These are phyloP conservation scores for Phyllostachys edulis DNA, from an alignment of 176 grass and related monocot genomes.

Conservation along the genomic window DNA sequence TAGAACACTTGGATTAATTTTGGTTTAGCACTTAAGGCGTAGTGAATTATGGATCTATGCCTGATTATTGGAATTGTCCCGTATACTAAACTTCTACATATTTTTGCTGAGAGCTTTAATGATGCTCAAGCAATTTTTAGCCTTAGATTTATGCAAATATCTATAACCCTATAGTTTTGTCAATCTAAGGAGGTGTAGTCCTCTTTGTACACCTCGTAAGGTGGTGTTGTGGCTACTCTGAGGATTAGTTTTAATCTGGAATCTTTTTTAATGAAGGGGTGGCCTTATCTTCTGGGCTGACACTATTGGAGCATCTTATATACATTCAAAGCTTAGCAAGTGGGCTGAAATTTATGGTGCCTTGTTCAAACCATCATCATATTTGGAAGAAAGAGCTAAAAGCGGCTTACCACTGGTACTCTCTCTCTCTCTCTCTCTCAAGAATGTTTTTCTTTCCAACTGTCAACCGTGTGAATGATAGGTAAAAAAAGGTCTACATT, in stretches of 20 bases:
- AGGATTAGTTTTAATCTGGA: conserved; percentile 7
- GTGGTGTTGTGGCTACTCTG: neutral
- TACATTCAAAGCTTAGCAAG: conserved; percentile 72
- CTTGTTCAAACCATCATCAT: conserved; percentile 75
- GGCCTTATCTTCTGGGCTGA: conserved; percentile 93
- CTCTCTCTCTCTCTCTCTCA: neutral
- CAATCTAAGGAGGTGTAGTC: neutral
- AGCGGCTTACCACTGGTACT: conserved; percentile 62
- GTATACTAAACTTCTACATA: neutral
- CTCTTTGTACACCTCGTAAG: neutral
- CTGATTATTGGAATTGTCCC: neutral
- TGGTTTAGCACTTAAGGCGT: neutral
- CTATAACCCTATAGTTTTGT: neutral
- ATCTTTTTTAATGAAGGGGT: conserved; percentile 55
- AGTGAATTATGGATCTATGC: neutral
- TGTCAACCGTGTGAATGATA: neutral
- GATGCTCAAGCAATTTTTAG: neutral
- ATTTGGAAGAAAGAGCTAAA: conserved; percentile 75
- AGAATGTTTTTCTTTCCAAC: neutral
- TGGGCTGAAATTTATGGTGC: conserved; percentile 69
- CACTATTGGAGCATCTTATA: conserved; percentile 71
- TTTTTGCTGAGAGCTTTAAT: neutral
- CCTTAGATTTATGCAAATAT: neutral
- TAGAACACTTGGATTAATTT: neutral
- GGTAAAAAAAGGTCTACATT: neutral